A percentile compares a stretch with the other conserved stretches of the same genome.
Conservation (phyloP, 176 grass and related monocot genomes). For the Secale cereale region DNA sequence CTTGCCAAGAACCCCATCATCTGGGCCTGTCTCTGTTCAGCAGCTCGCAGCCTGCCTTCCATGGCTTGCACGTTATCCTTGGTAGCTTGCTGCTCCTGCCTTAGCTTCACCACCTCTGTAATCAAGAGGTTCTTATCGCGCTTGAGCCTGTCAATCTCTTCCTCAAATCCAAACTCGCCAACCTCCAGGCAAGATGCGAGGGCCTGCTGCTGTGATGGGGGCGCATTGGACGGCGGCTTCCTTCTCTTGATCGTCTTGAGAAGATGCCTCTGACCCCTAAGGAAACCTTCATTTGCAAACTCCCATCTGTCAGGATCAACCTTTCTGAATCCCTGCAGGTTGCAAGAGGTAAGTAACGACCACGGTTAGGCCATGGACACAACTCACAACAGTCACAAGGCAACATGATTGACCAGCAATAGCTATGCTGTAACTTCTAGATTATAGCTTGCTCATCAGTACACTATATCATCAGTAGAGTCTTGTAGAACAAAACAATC, state of each 20-base stretch:
- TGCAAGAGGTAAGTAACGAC: conserved; percentile 15
- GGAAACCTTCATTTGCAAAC: conserved; percentile 92
- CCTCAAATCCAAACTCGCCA: conserved; percentile 73
- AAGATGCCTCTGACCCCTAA: conserved; percentile 72
- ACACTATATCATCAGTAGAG: conserved; percentile 44
- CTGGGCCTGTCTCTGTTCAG: conserved; percentile 75
- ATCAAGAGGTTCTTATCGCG: conserved; percentile 77
- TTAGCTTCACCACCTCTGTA: conserved; percentile 78
- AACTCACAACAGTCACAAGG: not conserved
- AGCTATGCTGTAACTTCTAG: not conserved
- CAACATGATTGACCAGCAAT: not conserved
- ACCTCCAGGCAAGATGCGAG: conserved; percentile 54
- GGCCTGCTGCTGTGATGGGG: conserved; percentile 29
- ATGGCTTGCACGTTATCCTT: conserved; percentile 60
- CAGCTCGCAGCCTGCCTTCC: conserved; percentile 52
- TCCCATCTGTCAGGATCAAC: conserved; percentile 94
- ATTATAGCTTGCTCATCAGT: conserved; percentile 21
- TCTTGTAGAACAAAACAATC: conserved; percentile 76
- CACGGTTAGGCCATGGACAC: conserved; percentile 5
- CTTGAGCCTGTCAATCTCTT: conserved; percentile 74
- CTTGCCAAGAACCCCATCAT: conserved; percentile 84
- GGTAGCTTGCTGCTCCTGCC: conserved; percentile 72
- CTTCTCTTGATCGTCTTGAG: conserved; percentile 86
- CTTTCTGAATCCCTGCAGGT: conserved; percentile 86
- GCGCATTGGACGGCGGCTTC: conserved; percentile 38